Evolutionary conservation across 192 early-diverging fungal species (phyloP).

Genomic region (Backusella macrospora): DNA sequence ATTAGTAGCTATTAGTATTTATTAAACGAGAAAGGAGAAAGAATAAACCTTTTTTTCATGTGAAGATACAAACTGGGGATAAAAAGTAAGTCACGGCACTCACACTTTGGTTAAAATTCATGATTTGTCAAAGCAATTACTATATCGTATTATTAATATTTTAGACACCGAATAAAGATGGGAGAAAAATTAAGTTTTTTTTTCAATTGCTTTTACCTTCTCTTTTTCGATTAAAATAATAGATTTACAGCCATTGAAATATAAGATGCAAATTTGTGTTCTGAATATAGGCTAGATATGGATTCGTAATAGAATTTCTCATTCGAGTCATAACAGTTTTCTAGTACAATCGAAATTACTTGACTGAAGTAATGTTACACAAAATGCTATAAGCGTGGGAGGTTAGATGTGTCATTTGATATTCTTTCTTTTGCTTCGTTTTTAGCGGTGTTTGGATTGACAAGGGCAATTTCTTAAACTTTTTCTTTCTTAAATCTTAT

Average conservation of each 20-base stretch:
- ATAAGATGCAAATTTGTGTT: too few species aligned
- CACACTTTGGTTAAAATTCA: neutral
- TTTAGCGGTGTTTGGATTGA: slow-evolving; percentile 1
- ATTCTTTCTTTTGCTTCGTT: slow-evolving; percentile 7
- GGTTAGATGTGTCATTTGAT: slow-evolving; percentile 14
- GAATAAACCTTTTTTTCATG: slow-evolving; percentile 10
- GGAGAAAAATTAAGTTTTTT: neutral
- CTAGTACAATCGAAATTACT: too few species aligned
- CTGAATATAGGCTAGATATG: too few species aligned
- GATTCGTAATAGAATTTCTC: too few species aligned
- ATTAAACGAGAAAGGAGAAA: slow-evolving; percentile 20
- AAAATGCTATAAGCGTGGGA: slow-evolving; percentile 11
- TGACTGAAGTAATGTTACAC: neutral
- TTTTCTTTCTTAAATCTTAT: slow-evolving; percentile 9
- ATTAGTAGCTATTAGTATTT: neutral
- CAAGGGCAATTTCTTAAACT: slow-evolving; percentile 1
- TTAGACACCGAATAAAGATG: neutral
- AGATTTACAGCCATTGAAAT: too few species aligned
- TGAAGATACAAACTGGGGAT: slow-evolving; percentile 2
- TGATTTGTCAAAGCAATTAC: slow-evolving; percentile 1
- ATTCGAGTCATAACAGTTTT: too few species aligned
- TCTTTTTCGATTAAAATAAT: neutral
- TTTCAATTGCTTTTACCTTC: neutral
- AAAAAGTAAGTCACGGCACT: slow-evolving; percentile 4
- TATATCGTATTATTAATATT: neutral